These are phyloP conservation scores for Dictyostelium citrinum DNA, from an alignment of 78 protist genomes.

Conservation along the genomic window DNA sequence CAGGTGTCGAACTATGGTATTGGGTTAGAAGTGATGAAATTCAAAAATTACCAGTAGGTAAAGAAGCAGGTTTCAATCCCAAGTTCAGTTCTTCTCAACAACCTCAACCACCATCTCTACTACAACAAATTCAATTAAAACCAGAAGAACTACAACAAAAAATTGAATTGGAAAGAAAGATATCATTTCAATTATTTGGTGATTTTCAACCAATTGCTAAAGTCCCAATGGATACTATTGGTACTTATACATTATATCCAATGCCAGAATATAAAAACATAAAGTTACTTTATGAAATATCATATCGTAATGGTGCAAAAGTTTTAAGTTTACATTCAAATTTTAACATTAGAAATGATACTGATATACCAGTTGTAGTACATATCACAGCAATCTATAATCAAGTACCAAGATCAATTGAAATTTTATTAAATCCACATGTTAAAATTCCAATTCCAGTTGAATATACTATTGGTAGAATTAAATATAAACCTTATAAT, in stretches of 20 bases:
- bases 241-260: slow-evolving; percentile 63
- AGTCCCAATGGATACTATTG: slow-evolving; percentile 58
- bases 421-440: slow-evolving; percentile 1
- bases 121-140: neutral
- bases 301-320: slow-evolving; percentile 66
- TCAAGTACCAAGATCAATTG: slow-evolving; percentile 24
- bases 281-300: slow-evolving; percentile 39
- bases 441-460: slow-evolving; percentile 45
- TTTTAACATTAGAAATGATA: slow-evolving; percentile 20
- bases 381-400: neutral
- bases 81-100: neutral
- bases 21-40: slow-evolving; percentile 45
- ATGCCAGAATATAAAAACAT: slow-evolving; percentile 42
- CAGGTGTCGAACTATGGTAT: slow-evolving; percentile 73
- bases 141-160: neutral
- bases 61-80: slow-evolving; percentile 7
- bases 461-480: slow-evolving; percentile 28
- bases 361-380: slow-evolving; percentile 22
- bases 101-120: neutral
- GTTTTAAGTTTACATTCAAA: slow-evolving; percentile 61
- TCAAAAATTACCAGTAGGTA: neutral
- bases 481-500: slow-evolving; percentile 47
- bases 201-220: slow-evolving; percentile 33
- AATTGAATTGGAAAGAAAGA: slow-evolving; percentile 42
- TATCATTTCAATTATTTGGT: slow-evolving; percentile 60